Percentiles rank a stretch among this genome's conserved stretches.
Conservation (phyloP, 1,284 basidiomycete species). For the Golubevia pallescens region DNA sequence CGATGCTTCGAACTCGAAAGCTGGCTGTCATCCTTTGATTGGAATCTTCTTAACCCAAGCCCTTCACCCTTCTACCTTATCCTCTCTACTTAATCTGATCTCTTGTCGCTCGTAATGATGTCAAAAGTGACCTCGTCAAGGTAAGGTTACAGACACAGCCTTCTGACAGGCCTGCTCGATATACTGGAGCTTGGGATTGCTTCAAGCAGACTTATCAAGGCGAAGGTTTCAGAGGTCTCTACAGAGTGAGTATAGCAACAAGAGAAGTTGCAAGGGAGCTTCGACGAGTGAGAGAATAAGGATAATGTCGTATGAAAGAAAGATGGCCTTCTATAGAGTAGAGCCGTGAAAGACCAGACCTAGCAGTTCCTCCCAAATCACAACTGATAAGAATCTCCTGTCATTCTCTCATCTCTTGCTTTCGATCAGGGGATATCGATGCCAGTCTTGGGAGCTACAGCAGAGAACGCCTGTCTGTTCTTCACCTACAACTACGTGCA, state of each 20-base stretch:
- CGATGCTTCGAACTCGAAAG: not conserved
- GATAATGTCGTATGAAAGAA: not conserved
- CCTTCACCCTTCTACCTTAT: too few relatives aligned
- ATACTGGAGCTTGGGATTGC: slow-evolving; percentile 49
- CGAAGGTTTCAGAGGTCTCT: slow-evolving; percentile 55
- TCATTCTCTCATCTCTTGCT: not conserved
- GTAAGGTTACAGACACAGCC: slow-evolving; percentile 60
- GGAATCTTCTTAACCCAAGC: too few relatives aligned
- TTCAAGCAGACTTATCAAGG: slow-evolving; percentile 44
- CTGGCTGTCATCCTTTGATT: not conserved
- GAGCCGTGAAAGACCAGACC: not conserved
- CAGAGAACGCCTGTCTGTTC: slow-evolving; percentile 86
- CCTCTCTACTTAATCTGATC: not conserved
- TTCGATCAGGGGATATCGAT: slow-evolving; percentile 78
- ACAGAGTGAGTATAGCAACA: slow-evolving; percentile 36
- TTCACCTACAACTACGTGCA: slow-evolving; percentile 85
- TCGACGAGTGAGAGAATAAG: slow-evolving; percentile 7
- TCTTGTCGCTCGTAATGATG: too few relatives aligned
- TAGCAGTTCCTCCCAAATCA: not conserved
- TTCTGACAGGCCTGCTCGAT: slow-evolving; percentile 30
- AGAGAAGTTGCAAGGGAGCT: slow-evolving; percentile 74
- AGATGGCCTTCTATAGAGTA: not conserved
- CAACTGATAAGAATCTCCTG: not conserved
- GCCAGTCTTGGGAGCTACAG: slow-evolving; percentile 86
- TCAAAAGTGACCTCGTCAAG: slow-evolving; percentile 58